These are phyloP conservation scores for Dothideomycetes sp. DNA, from an alignment of 2,329 filamentous ascomycete species.

Conservation along the genomic window DNA sequence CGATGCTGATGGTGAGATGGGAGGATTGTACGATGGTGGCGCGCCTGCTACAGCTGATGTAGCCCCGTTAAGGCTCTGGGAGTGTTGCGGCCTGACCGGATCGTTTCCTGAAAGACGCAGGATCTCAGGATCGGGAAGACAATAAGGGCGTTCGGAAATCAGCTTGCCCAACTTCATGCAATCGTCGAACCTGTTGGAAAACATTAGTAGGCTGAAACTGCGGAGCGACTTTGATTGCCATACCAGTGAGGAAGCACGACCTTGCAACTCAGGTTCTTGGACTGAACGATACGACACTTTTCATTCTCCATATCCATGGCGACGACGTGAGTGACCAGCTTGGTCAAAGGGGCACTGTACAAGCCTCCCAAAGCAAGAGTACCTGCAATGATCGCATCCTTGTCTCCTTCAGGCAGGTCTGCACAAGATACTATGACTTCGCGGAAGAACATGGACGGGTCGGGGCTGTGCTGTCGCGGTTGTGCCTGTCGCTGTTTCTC, in stretches of 20 bases:
- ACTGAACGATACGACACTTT: constrained; percentile 47
- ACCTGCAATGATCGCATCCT: constrained; percentile 84
- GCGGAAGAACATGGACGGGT: constrained; percentile 82
- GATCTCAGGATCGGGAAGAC: constrained; percentile 77
- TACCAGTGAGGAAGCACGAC: constrained; percentile 87
- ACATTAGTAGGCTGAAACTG: too few species aligned
- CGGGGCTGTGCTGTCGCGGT: constrained; percentile 77
- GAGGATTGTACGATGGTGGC: constrained; percentile 30
- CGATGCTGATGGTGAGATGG: constrained; percentile 32
- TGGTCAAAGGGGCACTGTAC: constrained; percentile 62
- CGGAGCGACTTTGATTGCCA: too few species aligned
- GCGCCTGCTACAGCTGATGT: constrained; percentile 43
- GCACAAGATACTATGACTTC: constrained; percentile 75
- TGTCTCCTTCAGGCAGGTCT: constrained; percentile 75
- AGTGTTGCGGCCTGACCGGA: constrained; percentile 19
- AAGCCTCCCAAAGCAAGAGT: constrained; percentile 83
- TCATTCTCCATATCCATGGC: constrained; percentile 66
- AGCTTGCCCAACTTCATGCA: constrained; percentile 87
- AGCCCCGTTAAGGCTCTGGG: constrained; percentile 55
- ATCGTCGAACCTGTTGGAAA: constrained; percentile 66
- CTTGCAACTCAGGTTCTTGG: constrained; percentile 48
- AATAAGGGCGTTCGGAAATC: constrained; percentile 81
- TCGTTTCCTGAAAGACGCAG: constrained; percentile 36
- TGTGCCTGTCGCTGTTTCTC: constrained; percentile 62
- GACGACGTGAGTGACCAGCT: constrained; percentile 78